Conservation (phyloP, 2,329 filamentous ascomycete genomes). For the Pezicula neosporulosa region DNA sequence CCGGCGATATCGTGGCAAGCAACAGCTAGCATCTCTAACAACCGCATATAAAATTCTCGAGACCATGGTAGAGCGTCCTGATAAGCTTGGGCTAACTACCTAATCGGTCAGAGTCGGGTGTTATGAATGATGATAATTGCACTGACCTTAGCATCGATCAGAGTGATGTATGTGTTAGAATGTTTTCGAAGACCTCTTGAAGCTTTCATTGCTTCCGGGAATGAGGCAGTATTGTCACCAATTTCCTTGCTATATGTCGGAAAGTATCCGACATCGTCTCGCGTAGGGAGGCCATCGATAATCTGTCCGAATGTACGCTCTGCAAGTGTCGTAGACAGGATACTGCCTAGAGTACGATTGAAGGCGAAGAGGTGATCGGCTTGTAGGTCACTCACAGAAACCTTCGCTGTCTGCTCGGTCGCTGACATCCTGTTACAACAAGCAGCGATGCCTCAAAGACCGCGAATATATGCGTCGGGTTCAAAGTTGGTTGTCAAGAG, state of each 20-base stretch:
- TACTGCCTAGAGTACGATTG: constrained; percentile 2
- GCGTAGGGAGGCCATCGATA: constrained; percentile 15
- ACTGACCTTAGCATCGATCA: constrained; percentile 2
- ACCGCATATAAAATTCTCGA: constrained; percentile 10
- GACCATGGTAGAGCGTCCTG: constrained; percentile 10
- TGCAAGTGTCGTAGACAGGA: constrained; percentile 10
- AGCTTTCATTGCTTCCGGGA: constrained; percentile 3
- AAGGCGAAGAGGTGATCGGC: constrained; percentile 4
- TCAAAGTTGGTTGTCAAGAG: no score
- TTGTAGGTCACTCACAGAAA: constrained; percentile 12
- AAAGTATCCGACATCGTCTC: constrained; percentile 8
- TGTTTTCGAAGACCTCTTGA: background rate
- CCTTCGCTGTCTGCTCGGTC: constrained; percentile 2
- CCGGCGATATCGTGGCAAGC: constrained; percentile 18
- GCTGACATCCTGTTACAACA: no score
- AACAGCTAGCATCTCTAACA: constrained; percentile 17
- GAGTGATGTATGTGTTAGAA: background rate
- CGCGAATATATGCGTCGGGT: no score
- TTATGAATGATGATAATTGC: background rate
- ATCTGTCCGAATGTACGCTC: constrained; percentile 16
- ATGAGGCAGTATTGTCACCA: constrained; percentile 4
- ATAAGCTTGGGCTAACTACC: constrained; percentile 8
- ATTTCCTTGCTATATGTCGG: constrained; percentile 7
- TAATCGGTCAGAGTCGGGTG: background rate
- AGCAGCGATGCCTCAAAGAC: no score